Percentiles rank a stretch among this genome's conserved stretches.
These are phyloP conservation scores for Pyrenula massariospora DNA, from an alignment of 495 filamentous ascomycete genomes.

Conservation along the genomic window DNA sequence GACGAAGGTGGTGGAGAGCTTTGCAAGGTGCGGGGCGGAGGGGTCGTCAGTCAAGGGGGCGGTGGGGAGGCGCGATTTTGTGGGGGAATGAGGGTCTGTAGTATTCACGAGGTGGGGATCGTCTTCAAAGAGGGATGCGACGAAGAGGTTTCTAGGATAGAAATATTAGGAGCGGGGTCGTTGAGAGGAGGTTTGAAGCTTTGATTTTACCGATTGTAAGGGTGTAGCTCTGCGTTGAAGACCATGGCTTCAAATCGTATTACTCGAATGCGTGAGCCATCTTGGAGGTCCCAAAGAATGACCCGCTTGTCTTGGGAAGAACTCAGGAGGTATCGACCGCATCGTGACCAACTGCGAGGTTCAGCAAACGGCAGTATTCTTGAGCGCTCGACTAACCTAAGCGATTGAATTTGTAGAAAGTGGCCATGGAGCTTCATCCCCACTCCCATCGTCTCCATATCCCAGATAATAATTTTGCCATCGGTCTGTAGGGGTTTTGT, in stretches of 20 bases:
- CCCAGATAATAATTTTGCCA: constrained; percentile 90
- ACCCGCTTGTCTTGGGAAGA: constrained; percentile 93
- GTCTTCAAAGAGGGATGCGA: constrained; percentile 85
- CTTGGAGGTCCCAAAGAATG: constrained; percentile 84
- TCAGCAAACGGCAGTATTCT: neutral
- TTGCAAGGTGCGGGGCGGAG: constrained; percentile 75
- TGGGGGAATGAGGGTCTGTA: constrained; percentile 42
- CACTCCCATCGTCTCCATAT: constrained; percentile 91
- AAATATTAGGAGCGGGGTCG: constrained; percentile 2
- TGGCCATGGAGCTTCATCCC: constrained; percentile 88
- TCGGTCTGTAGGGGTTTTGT: constrained; percentile 42
- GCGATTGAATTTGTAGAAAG: constrained; percentile 75
- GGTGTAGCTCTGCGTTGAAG: constrained; percentile 90
- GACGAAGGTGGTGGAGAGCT: constrained; percentile 82
- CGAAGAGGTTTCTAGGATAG: constrained; percentile 56
- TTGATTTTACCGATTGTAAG: constrained; percentile 61
- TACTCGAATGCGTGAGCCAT: constrained; percentile 54
- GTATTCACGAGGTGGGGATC: constrained; percentile 80
- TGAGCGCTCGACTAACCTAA: constrained; percentile 35
- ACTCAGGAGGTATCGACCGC: constrained; percentile 86
- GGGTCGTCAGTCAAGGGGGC: constrained; percentile 59
- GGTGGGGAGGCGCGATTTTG: constrained; percentile 69
- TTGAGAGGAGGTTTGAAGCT: neutral
- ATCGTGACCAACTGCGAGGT: constrained; percentile 70
- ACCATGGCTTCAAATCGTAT: constrained; percentile 84